Evolutionary conservation across 1,139 yeast species (phyloP), one percentile per base, ranked within the genome.

Genomic region (Kurtzmaniella quercitrusa): DNA sequence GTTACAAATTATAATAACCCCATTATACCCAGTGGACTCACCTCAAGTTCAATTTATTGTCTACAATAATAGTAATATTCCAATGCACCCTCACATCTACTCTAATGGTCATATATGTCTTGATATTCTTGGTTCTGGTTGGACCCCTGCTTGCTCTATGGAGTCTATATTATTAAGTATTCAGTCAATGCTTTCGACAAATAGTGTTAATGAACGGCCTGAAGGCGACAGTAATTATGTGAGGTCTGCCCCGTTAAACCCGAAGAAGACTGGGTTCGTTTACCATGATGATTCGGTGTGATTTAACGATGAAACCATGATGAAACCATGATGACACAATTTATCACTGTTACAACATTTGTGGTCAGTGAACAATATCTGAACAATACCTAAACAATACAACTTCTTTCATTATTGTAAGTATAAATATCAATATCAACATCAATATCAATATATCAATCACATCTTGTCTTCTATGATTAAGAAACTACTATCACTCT

Each of bases 71-170:
- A 48, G 43, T 19, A 51, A 48, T 25, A 70, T 82, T 6, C 91
- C 91, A 0, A 50, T 81, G 1, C 90, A 85, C 55, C 91, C 91
- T 0, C 91, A 85, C 55, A 70, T 85, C 2, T 85, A 85, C 55
- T 73, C 83, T 36, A 84, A 84, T 53, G 93, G 91, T 1, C 90
- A 84, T 54, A 83, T 84, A 14, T 85, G 93, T 57, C 65, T 82
- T 23, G 79, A 81, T 55, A 57, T 79, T 6, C 61, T 85, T 25
- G 89, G 86, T 1, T 74, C 76, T 7, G 86, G 77, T 39, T 85
- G 93, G 93, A 73, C 88, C 0, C 91, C 91, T 0, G 82, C 83
- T 0, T 83, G 84, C 48, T 71, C 81, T 1, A 66, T 83, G 3
- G 72, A 72, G 40, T 67, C 81, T 6, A 68, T 82, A 0, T 60